These are phyloP conservation scores for Sarocladiaceae sp. DNA, from an alignment of 2,329 filamentous ascomycete genomes.

Conservation along the genomic window DNA sequence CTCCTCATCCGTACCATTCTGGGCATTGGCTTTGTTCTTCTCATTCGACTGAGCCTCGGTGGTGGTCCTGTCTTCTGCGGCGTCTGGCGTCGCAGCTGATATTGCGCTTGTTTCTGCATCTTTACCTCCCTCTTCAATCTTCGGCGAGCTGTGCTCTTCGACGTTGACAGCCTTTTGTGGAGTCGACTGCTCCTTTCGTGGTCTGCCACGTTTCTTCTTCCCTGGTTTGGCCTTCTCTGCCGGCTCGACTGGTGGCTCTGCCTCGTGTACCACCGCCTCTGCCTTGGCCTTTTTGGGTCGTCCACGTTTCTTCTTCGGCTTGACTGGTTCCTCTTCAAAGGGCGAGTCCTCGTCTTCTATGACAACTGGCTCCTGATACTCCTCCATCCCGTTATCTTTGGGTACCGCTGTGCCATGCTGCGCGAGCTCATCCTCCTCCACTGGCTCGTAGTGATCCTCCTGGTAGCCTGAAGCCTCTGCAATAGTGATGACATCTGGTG, in stretches of 20 bases:
- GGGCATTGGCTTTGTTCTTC: too few relatives aligned
- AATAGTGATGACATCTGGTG: constrained; percentile 16
- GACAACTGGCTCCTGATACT: constrained; percentile 1
- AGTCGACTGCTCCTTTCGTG: not conserved
- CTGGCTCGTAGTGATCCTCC: constrained; percentile 5
- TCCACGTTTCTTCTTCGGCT: constrained; percentile 32
- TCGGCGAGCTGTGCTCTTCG: too few relatives aligned
- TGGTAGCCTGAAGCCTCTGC: not conserved
- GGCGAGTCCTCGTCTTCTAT: constrained; percentile 4
- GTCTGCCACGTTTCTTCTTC: constrained; percentile 12
- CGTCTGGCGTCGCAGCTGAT: too few relatives aligned
- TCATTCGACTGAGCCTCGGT: too few relatives aligned
- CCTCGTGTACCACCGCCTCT: constrained; percentile 4
- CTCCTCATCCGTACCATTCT: too few relatives aligned
- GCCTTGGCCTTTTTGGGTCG: constrained; percentile 29
- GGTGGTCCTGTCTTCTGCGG: too few relatives aligned
- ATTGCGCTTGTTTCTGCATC: too few relatives aligned
- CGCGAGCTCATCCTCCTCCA: constrained; percentile 9
- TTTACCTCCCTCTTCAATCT: too few relatives aligned
- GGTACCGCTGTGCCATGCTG: constrained; percentile 11
- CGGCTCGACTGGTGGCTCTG: constrained; percentile 1
- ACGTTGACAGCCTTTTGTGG: not conserved
- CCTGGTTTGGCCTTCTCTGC: constrained; percentile 5
- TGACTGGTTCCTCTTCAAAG: constrained; percentile 14
- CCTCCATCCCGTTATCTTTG: constrained; percentile 11